A percentile compares a stretch with the other conserved stretches of the same genome.
Conservation (phyloP, 1,284 basidiomycete genomes). For the Lentinus polychrous region DNA sequence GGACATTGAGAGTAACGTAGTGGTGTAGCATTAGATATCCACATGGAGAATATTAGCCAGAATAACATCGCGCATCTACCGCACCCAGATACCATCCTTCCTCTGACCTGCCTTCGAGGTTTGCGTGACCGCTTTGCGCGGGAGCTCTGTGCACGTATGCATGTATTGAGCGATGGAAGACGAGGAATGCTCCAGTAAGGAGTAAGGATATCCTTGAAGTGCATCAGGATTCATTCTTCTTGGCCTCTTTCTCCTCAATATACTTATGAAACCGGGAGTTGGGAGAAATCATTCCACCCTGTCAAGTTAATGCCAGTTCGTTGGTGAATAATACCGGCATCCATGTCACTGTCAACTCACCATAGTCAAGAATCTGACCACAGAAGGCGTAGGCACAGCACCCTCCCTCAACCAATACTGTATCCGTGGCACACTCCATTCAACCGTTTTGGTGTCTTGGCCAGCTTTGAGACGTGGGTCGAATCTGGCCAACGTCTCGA, state of each 20-base stretch:
- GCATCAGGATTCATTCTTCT: neutral
- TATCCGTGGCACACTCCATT: constrained; percentile 90
- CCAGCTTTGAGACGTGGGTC: constrained; percentile 56
- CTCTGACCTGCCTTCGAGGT: too few relatives aligned
- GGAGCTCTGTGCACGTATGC: too few relatives aligned
- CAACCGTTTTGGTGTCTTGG: constrained; percentile 63
- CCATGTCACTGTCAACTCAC: constrained; percentile 43
- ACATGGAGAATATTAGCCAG: too few relatives aligned
- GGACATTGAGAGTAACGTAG: too few relatives aligned
- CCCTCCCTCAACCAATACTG: constrained; percentile 84
- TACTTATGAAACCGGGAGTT: constrained; percentile 9
- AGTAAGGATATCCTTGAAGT: too few relatives aligned
- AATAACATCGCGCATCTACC: too few relatives aligned
- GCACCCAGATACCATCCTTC: too few relatives aligned
- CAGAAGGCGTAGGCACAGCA: constrained; percentile 76
- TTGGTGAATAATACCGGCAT: constrained; percentile 10
- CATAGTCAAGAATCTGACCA: constrained; percentile 72
- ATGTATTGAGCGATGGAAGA: too few relatives aligned
- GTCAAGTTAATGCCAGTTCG: constrained; percentile 1
- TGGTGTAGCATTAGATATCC: too few relatives aligned
- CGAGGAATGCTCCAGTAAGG: too few relatives aligned
- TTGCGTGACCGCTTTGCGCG: too few relatives aligned
- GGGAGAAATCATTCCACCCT: constrained; percentile 29
- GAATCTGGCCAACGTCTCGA: constrained; percentile 87
- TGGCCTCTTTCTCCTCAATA: neutral